Percentiles rank a stretch among this genome's conserved stretches.
Conservation (phyloP, 192 early-diverging fungal species). For the Dissophora ornata region DNA sequence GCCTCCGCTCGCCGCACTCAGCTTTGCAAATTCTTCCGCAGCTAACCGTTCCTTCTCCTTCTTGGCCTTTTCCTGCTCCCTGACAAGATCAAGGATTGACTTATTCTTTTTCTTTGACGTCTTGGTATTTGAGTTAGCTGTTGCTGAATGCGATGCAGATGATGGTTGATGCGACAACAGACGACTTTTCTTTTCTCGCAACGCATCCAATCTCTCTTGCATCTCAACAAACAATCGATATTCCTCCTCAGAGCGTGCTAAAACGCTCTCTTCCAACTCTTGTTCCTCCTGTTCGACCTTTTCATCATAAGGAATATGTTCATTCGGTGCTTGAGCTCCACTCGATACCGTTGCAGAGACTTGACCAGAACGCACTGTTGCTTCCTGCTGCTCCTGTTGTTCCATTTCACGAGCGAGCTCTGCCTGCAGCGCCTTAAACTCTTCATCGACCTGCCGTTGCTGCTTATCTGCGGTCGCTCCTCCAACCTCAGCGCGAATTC, state of each 20-base stretch:
- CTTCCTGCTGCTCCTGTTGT: slow-evolving; percentile 32
- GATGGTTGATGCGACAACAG: background rate
- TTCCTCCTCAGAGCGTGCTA: slow-evolving; percentile 44
- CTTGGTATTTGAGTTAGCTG: slow-evolving; percentile 8
- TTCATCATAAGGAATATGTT: slow-evolving; percentile 31
- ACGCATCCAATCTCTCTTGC: slow-evolving; percentile 34
- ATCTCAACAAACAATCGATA: slow-evolving; percentile 49
- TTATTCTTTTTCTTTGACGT: slow-evolving; percentile 20
- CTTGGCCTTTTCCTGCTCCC: slow-evolving; percentile 40
- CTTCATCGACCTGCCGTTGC: slow-evolving; percentile 44
- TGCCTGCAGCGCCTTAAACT: slow-evolving; percentile 40
- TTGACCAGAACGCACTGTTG: background rate
- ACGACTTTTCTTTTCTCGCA: slow-evolving; percentile 43
- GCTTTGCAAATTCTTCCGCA: slow-evolving; percentile 22
- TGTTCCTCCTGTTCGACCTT: slow-evolving; percentile 35
- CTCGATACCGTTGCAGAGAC: background rate
- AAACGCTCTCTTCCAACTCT: slow-evolving; percentile 42
- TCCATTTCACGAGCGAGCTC: slow-evolving; percentile 40
- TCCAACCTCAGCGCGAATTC: slow-evolving; percentile 47
- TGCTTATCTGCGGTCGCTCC: slow-evolving; percentile 45
- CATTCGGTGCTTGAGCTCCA: background rate
- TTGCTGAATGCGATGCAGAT: slow-evolving; percentile 4
- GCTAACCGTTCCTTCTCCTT: slow-evolving; percentile 43
- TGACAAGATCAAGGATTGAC: slow-evolving; percentile 47
- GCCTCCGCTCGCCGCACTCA: background rate